Percentiles rank a stretch among this genome's conserved stretches.
Conservation (phyloP, 1,139 yeast species). For the Yamadazyma atmosphaerica region DNA sequence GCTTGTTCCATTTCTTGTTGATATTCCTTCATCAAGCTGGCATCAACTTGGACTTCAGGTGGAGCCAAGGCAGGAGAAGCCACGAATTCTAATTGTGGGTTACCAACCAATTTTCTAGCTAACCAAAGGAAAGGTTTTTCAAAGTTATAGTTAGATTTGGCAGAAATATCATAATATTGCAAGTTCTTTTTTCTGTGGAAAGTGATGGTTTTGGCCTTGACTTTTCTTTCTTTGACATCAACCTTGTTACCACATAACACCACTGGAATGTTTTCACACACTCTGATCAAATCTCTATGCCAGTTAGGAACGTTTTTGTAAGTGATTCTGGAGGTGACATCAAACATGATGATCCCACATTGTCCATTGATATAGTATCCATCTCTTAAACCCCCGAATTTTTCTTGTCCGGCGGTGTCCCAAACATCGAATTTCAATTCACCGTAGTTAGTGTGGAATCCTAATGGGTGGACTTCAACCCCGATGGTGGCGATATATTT, state of each 20-base stretch:
- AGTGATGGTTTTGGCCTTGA: constrained; percentile 98
- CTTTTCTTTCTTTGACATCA: constrained; percentile 99
- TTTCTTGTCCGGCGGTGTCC: constrained; percentile 99
- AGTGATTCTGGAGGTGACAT: constrained; percentile 98
- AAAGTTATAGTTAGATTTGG: constrained; percentile 98
- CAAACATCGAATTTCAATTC: constrained; percentile 98
- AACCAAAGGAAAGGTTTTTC: constrained; percentile 99
- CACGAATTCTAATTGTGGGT: constrained; percentile 96
- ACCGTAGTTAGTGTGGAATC: constrained; percentile 98
- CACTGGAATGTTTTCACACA: constrained; percentile 99
- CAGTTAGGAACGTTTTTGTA: constrained; percentile 99
- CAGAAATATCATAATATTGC: constrained; percentile 99
- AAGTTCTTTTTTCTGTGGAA: constrained; percentile 99
- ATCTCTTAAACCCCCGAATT: constrained; percentile 99
- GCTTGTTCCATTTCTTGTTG: constrained; percentile 99
- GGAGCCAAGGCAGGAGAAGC: constrained; percentile 99
- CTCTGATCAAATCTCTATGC: constrained; percentile 99
- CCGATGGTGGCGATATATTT: constrained; percentile 99
- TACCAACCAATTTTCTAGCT: constrained; percentile 98
- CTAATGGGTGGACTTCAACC: constrained; percentile 98
- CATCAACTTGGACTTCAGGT: constrained; percentile 98
- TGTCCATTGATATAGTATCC: constrained; percentile 99
- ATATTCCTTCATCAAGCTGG: constrained; percentile 94
- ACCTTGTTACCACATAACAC: constrained; percentile 99
- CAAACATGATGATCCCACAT: constrained; percentile 99